These are phyloP conservation scores for Exophiala sp. DNA, from an alignment of 2,329 filamentous ascomycete genomes.

Conservation along the genomic window DNA sequence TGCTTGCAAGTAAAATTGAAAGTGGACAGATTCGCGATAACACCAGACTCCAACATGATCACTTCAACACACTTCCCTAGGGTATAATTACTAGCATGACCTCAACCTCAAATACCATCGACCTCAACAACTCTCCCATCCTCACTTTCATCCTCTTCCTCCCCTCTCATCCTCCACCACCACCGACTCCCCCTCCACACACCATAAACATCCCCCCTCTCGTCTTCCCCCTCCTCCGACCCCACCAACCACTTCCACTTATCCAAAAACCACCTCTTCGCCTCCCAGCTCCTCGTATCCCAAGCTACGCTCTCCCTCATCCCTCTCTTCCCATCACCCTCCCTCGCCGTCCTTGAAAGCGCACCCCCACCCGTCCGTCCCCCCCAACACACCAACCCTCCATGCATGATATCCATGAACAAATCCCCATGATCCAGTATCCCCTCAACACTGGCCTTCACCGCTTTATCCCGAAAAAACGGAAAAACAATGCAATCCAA, in stretches of 20 bases:
- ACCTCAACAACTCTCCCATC: neutral
- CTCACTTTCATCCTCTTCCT: constrained; percentile 12
- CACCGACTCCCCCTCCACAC: constrained; percentile 22
- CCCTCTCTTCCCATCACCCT: constrained; percentile 20
- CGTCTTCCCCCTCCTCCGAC: constrained; percentile 25
- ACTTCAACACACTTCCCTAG: too few species aligned
- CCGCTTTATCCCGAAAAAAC: constrained; percentile 20
- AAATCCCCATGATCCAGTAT: constrained; percentile 37
- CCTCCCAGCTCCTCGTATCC: constrained; percentile 47
- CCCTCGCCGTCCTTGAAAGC: neutral
- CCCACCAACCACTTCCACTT: constrained; percentile 37
- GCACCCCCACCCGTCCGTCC: constrained; percentile 9
- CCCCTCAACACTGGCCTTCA: constrained; percentile 15
- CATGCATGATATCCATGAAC: constrained; percentile 37
- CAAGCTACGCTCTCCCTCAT: constrained; percentile 37
- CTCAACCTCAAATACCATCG: neutral
- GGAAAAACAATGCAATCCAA: constrained; percentile 26
- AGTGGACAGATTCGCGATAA: too few species aligned
- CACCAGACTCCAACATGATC: too few species aligned
- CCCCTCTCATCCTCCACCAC: constrained; percentile 24
- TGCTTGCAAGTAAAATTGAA: neutral
- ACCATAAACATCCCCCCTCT: constrained; percentile 16
- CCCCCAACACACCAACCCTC: constrained; percentile 41
- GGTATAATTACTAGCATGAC: too few species aligned
- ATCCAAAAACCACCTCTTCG: constrained; percentile 43